Evolutionary conservation across 345 rosid species (phyloP).

Genomic region (Angophora floribunda): DNA sequence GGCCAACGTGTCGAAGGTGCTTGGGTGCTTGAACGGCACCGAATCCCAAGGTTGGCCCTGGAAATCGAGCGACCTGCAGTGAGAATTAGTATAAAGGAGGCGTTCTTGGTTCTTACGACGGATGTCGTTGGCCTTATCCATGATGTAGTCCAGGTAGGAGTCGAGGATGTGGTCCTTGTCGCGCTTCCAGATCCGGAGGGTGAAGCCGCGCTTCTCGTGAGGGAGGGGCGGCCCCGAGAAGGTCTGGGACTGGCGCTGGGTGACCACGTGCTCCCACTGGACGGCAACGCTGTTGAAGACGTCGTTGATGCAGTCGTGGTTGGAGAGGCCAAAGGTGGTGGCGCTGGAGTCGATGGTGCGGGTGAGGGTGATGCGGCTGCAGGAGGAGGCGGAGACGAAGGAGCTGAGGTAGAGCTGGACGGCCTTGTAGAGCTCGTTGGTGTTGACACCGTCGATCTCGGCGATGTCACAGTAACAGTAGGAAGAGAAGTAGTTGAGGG

Average conservation of each 20-base stretch:
- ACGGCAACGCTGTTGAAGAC: constrained; percentile 45
- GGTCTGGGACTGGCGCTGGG: constrained; percentile 60
- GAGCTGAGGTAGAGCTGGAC: constrained; percentile 86
- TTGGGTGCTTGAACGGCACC: constrained; percentile 58
- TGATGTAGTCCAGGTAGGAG: constrained; percentile 65
- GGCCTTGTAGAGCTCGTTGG: constrained; percentile 94
- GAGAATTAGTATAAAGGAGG: constrained; percentile 59
- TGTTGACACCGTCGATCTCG: constrained; percentile 89
- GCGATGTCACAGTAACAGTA: constrained; percentile 69
- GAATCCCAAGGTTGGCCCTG: not conserved
- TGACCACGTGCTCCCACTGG: constrained; percentile 85
- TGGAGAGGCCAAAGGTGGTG: constrained; percentile 18
- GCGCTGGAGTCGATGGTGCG: constrained; percentile 64
- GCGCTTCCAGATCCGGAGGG: constrained; percentile 55
- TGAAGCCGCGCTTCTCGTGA: constrained; percentile 88
- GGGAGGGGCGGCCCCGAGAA: constrained; percentile 86
- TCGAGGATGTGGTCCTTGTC: constrained; percentile 49
- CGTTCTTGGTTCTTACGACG: constrained; percentile 56
- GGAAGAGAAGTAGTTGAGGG: not conserved
- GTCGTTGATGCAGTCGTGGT: constrained; percentile 25
- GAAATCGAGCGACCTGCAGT: constrained; percentile 32
- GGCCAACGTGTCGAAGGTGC: constrained; percentile 79
- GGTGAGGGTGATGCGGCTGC: constrained; percentile 71
- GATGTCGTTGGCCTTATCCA: constrained; percentile 49
- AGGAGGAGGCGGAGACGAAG: constrained; percentile 41